Evolutionary conservation across 768 basidiomycete genomes (phyloP), one percentile per base, ranked within the genome.

Genomic region (Pleurotus cornucopiae): DNA sequence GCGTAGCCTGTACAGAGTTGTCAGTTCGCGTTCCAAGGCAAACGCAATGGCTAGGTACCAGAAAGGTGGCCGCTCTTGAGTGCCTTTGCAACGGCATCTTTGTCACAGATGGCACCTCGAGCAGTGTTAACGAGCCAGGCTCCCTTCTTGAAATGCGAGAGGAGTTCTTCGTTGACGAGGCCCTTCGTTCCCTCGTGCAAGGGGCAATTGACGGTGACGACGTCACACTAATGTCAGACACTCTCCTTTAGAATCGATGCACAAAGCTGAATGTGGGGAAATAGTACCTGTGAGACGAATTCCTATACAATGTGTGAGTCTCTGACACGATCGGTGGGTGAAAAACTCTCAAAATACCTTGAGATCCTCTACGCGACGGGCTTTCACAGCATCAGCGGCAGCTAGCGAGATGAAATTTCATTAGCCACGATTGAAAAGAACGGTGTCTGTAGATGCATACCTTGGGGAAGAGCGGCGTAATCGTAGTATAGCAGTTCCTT

Each of bases 111-210:
- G 41, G 94, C 94, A 44, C 94, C 94, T 62, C 92, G 90, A 51
- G 91, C 91, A 25, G 91, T 93, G 81, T 96, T 96, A 66, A 96
- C 87, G 64, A 95, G 83, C 88, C 89, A 94, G 13, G 92, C 82
- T 48, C 91, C 93, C 55, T 89, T 87, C 81, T 96, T 96, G 81
- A 95, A 88, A 73, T 91, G 88, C 69, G 81, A 80, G 62, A 95
- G 76, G 40, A 92, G 84, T 39, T 94, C 90, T 40, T 81, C 78
- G 75, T 93, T 90, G 66, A 94, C 78, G 46, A 94, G 81, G 20
- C 88, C 88, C 43, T 76, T 76, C 40, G 93, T 94, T 23, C 84
- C 85, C 67, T 94, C 91, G 75, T 94, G 91, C 26, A 95, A 78
- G 38, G 91, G 91, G 69, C 85, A 87, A 76, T 93, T 93, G 70